Evolutionary conservation across 2,329 filamentous ascomycete genomes (phyloP), one percentile per base, ranked within the genome.

Genomic region (Pseudocercospora pini-densiflorae): DNA sequence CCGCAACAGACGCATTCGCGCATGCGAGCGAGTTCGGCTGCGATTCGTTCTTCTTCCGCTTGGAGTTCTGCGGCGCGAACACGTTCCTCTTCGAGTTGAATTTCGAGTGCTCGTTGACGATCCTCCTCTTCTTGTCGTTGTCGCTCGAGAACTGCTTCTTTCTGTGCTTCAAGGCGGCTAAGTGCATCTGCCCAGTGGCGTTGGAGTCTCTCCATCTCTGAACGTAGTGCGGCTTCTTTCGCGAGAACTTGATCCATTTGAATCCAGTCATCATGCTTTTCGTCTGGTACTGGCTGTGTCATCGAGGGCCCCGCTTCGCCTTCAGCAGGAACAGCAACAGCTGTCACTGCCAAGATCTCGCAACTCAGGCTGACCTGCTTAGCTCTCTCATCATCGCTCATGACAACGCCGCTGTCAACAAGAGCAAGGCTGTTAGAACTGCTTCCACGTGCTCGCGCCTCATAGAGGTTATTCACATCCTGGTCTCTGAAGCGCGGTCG

Each of bases 1-100:
- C 74, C 74, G 70, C 79, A 81, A 24, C 80, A 71, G 16, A 75
- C 65, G 65, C 80, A 81, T 16, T 77, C 76, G 23, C 66, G 69
- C 16, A 29, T 61, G 6, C 63, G 61, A 16, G 64, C 66, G 31
- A 65, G 62, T 57, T 70, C 67, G 12, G 64, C 71, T 7, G 62
- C 65, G 27, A 67, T 23, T 21, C 69, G 63, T 10, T 61, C 63
- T 59, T 67, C 66, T 64, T 68, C 67, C 27, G 64, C 47, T 49
- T 59, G 53, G 2, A 64, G 6, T 19, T 64, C 47, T 36, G 54
- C 31, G 5, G 61, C 61, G 21, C 24, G 43, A 45, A 45, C 33
- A 1, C 51, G 51, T 33, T 55, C 51, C 27, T 55, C 51, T 55
- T 55, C 51, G 51, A 21, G 24, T 43, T 65, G 58, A n/a, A 67